Base-by-base conservation (phyloP, 495 filamentous ascomycete genomes). In the Penicillium turbatum region DNA sequence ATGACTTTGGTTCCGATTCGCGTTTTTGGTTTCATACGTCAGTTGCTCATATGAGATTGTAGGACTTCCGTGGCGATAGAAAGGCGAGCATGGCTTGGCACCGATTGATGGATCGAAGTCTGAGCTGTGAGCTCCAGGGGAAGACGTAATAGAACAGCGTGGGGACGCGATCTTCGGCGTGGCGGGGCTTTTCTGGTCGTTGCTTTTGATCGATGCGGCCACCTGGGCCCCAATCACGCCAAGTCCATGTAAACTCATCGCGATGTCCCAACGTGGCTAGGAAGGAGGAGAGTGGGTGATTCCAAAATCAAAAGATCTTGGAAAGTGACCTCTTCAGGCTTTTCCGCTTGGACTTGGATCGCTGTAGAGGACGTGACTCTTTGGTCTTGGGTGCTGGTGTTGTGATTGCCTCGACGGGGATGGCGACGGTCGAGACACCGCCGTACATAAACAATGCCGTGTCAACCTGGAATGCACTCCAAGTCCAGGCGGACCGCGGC, bases 1-100 rank as follows among this genome's bases (percentile, higher is more conserved):
- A 12, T 60, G 61, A 29, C 59, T 58, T 10, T 34, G 55, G 12
- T 56, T 54, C 24, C 50, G 55, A 19, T 53, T 55, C 5, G 59
- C 53, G 8, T 61, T 57, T 50, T 76, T 77, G n/a, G 59, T 66
- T 51, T 74, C 65, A 13, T 66, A 57, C 16, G 67, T 71, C 15
- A 72, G 58, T 10, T 69, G 65, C 44, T 79, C 76, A 56, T 78
- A 68, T n/a, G 77, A 81, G 21, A 61, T 48, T n/a, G 67, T 72
- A 10, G 74, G 74, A 6, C 75, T 72, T 12, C 72, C 72, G 64
- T 84, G 81, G 47, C 70, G 69, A 68, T 84, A 84, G 72, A 84
- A 85, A 15, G 82, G 79, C 0, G 80, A 83, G 61, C 65, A 82
- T 15, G 82, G 81, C 32, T 76, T 76, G 32, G 76, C 73, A 36